These are phyloP conservation scores for Antitrichia curtipendula DNA, from an alignment of 225 moss, liverwort and hornwort genomes.

Conservation along the genomic window DNA sequence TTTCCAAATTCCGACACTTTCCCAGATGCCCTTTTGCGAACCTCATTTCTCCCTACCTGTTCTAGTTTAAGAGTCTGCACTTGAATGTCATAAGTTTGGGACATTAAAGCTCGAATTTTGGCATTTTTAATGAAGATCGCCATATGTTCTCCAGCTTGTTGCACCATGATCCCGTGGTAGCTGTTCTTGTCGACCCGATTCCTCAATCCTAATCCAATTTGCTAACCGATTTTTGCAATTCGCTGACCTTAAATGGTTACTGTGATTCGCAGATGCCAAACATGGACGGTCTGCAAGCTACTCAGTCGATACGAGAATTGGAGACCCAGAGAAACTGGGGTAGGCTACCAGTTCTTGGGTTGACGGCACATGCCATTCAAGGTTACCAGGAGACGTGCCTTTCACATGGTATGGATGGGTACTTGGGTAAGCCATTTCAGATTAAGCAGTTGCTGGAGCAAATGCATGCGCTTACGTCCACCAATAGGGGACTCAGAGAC, in stretches of 20 bases:
- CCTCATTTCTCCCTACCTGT: neutral
- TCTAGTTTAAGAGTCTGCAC: neutral
- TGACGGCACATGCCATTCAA: conserved; percentile 69
- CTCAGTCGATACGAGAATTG: conserved; percentile 31
- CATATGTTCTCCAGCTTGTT: neutral
- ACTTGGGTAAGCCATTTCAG: conserved; percentile 62
- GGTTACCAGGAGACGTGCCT: conserved; percentile 57
- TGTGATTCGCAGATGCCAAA: conserved; percentile 52
- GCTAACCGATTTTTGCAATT: neutral
- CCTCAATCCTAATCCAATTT: neutral
- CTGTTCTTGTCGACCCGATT: neutral
- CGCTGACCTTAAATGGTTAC: neutral
- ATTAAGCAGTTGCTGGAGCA: conserved; percentile 40
- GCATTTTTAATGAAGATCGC: neutral
- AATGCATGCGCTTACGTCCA: conserved; percentile 24
- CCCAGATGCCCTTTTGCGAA: neutral
- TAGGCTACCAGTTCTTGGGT: conserved; percentile 47
- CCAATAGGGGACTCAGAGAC: neutral
- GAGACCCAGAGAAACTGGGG: conserved; percentile 26
- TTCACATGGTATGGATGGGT: conserved; percentile 17
- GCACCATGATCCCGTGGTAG: neutral
- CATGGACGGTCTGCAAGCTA: conserved; percentile 70
- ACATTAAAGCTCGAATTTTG: neutral
- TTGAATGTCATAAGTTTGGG: neutral
- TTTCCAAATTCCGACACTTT: neutral